Base-by-base conservation (phyloP, 768 basidiomycete species). In the Cantharellus anzutake region DNA sequence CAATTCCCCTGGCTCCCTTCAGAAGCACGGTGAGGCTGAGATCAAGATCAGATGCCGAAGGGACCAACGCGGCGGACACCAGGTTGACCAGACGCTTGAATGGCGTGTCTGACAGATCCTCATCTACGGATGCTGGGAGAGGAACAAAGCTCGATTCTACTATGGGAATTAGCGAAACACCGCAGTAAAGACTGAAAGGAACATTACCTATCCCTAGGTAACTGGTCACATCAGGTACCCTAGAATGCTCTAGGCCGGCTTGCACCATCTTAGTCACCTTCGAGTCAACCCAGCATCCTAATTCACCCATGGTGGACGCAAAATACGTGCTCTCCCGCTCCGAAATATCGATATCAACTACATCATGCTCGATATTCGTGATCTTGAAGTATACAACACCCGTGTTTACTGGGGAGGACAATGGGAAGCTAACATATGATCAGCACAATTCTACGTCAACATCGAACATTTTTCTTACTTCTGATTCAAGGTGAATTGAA, bases 261-360 rank as follows among this genome's bases (percentile, higher is more conserved):
- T 93, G 87, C 4, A 86, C 69, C 66, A 97, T 79, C 58, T 81
- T 80, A 20, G 94, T 94, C 4, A 76, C 67, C 1, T 74, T 68
- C 1, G 81, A 71, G 65, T 97, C 88, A 20, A 96, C 75, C 78
- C 86, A 86, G 66, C 85, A 93, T 0, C 94, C 94, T 16, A 92
- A 67, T 65, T 87, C 80, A 3, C 85, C 86, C 20, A 76, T 68
- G 0, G 76, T 75, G 2, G 76, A 76, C 14, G 80, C 78, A 34
- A 77, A 72, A 63, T 80, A 78, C 3, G 78, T 67, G 20, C 20
- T 29, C 20, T 29, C 20, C 62, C 82, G 80, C 29, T 70, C 69
- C 41, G 62, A 66, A 40, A 51, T 51, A 61, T 59, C 67, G 41
- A 74, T 70, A 5, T 72, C 65, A 3, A 80, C 68, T 0, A 80